Base-by-base conservation (phyloP, 2,329 filamentous ascomycete species). In the Hypocreales sp. region DNA sequence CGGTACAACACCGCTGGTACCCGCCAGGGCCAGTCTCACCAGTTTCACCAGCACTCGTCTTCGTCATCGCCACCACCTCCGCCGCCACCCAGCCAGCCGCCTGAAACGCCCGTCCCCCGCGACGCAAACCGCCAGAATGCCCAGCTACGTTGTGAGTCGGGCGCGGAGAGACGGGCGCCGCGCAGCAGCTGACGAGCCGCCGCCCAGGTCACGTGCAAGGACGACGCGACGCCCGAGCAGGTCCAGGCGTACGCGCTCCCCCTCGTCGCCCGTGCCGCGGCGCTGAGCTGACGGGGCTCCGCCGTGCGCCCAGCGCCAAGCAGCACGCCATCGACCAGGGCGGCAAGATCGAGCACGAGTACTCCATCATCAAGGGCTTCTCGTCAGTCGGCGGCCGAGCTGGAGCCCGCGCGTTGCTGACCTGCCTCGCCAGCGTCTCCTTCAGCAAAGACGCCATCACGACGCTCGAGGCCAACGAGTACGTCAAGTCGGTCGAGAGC, bases 341-440 rank as follows among this genome's bases (percentile, higher is more conserved):
- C 47, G 87, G 84, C 49, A 72, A 71, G 53, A 90, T 95, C 58
- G 71, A 60, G 30, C 74, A 90, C 42, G 80, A 90, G 51, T 93
- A 82, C 64, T 76, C 59, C 34, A 57, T 93, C 42, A 84, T 93
- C 67, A 92, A 87, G 61, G 86, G 79, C 32, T 94, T 94, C 61
- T 76, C 80, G 87, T 94, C 72, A 41, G 80, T 64, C 19, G 15
- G 18, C n/a, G 13, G n/a, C 8, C 8, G 18, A 15, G 25, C 33
- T 29, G 14, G 27, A 26, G 19, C 8, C 21, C 15, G 3, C n/a
- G 10, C 14, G 12, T 27, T 13, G 14, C n/a, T 8, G 21, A 19
- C 7, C 10, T 8, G 5, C 8, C n/a, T 10, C 15, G n/a, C 19
- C 19, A 93, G 86, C 27, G 83, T 84, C 43, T 62, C 69, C 31